A percentile compares a stretch with the other conserved stretches of the same genome.
Evolutionary conservation across 108 stramenopile species (phyloP).

Genomic region (Parietichytrium sp.): DNA sequence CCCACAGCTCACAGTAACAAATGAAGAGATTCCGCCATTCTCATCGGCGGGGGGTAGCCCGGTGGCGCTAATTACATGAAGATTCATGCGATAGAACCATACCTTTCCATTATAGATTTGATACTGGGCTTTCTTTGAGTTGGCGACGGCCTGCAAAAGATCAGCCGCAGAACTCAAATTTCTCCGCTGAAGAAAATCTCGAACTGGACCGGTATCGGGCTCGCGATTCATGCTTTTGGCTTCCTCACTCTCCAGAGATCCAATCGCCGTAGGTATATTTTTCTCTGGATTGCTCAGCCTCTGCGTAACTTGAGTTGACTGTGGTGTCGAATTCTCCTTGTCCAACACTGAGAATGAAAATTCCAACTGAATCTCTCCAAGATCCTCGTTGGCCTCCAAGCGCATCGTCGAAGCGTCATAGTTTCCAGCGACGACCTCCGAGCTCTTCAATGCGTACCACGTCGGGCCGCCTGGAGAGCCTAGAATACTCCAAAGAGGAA

Average conservation of each 20-base stretch:
- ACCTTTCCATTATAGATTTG: background rate
- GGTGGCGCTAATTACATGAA: background rate
- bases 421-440: background rate
- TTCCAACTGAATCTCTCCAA: background rate
- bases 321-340: too few species aligned
- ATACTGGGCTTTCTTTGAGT: slow-evolving; percentile 7
- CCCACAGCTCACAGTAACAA: slow-evolving; percentile 12
- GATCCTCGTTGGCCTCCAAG: background rate
- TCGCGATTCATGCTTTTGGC: too few species aligned
- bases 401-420: too few species aligned
- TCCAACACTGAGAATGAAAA: background rate
- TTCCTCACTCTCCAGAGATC: background rate
- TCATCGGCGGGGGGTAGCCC: background rate
- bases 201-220: too few species aligned
- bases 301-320: too few species aligned
- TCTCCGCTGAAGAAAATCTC: too few species aligned
- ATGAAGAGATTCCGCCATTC: background rate
- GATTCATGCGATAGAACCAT: background rate
- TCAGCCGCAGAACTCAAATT: background rate
- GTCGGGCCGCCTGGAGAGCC: background rate
- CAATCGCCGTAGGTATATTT: too few species aligned
- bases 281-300: too few species aligned
- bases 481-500: slow-evolving; percentile 6
- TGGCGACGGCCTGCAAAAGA: background rate
- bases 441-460: slow-evolving; percentile 4